A percentile compares a stretch with the other conserved stretches of the same genome.
Conservation (phyloP, 1,139 yeast genomes). For the Lodderomyces theae region DNA sequence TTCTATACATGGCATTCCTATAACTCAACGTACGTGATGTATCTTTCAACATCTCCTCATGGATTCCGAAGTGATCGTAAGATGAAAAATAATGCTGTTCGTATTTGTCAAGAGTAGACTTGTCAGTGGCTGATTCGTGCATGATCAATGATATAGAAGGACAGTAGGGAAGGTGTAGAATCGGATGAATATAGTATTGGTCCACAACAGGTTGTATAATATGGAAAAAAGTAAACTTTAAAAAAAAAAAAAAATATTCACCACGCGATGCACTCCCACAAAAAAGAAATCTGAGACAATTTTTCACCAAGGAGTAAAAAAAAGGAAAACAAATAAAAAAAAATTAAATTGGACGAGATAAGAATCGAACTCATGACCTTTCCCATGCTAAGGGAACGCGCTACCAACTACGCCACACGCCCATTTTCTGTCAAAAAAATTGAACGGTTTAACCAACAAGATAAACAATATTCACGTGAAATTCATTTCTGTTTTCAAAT, state of each 20-base stretch:
- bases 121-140: conserved; percentile 55
- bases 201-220: too few relatives aligned
- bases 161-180: too few relatives aligned
- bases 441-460: background rate
- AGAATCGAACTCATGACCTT: conserved; percentile 70
- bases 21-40: conserved; percentile 89
- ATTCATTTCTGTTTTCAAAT: too few relatives aligned
- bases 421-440: conserved; percentile 21
- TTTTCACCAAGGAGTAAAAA: background rate
- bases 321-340: conserved; percentile 4
- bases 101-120: conserved; percentile 51
- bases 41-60: conserved; percentile 98
- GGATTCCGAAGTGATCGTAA: conserved; percentile 96
- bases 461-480: background rate
- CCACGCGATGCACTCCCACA: background rate
- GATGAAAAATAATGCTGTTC: conserved; percentile 95
- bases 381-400: conserved; percentile 68
- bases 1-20: conserved; percentile 89
- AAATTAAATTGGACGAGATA: conserved; percentile 53
- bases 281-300: conserved; percentile 16
- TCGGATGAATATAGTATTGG: too few relatives aligned
- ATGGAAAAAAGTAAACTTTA: background rate
- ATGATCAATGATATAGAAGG: too few relatives aligned
- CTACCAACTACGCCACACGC: conserved; percentile 75
- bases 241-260: background rate